Evolutionary conservation across 306 rosid genomes (phyloP), one percentile per base, ranked within the genome.

Genomic region (Amphicarpaea edgeworthii): DNA sequence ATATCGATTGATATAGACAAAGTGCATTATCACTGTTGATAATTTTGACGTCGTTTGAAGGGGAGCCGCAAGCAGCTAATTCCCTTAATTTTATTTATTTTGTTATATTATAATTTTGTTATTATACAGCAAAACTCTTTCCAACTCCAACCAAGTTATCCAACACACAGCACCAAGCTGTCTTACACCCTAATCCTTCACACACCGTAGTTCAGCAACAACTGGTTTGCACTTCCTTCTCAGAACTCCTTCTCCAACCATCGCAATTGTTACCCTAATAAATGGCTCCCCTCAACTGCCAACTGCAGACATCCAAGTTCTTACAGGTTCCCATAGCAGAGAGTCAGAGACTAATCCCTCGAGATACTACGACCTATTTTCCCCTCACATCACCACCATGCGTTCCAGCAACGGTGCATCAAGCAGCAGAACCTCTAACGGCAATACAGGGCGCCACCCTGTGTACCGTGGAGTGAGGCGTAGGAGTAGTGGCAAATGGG

Each of bases 391-490:
- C 43, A 43, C 15, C 53, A 73, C 20, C 58, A 85, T 85, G 88
- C 67, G 24, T 54, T 59, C 72, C 68, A 70, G 10, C 60, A 65
- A 60, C 12, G 3, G 6, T 6, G 71, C 75, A 24, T 59, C 86
- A 7, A 58, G 83, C 73, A 71, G 73, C 73, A 23, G 75, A 57
- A 0, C 80, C 72, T 34, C 60, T 1, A n/a, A 49, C 16, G 15
- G 9, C 11, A 2, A 38, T 81, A 0, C 66, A 0, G 85, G 88
- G 2, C 79, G 86, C 6, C 86, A 81, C 79, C 83, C 83, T 2
- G 41, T 65, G 23, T 85, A 78, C 77, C 82, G 88, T 0, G 88
- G 88, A 30, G 88, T 85, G 68, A 69, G 88, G 82, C 88, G 86
- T 8, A 47, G 88, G 45, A 78, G 59, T 20, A 85, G 81, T 4